Conservation (phyloP, 225 moss, liverwort and hornwort species). For the Takakia lepidozioides region DNA sequence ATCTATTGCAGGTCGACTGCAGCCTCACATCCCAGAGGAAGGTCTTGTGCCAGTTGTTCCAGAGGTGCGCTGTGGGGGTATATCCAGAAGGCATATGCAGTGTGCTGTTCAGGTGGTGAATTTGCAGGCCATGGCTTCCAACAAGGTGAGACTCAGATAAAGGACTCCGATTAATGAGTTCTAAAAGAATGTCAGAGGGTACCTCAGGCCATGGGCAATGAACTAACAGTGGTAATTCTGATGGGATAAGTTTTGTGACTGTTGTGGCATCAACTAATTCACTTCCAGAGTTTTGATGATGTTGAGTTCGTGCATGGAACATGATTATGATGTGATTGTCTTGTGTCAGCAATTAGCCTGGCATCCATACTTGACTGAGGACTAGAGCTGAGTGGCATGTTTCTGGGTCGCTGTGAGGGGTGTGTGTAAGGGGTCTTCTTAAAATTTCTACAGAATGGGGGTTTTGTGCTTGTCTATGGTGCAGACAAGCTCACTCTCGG, state of each 20-base stretch:
- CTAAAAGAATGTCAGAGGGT: not conserved
- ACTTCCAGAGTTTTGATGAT: not conserved
- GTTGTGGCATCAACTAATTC: not conserved
- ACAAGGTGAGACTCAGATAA: slow-evolving; percentile 45
- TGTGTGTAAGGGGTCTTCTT: slow-evolving; percentile 46
- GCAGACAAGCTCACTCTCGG: slow-evolving; percentile 99
- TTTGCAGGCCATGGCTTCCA: slow-evolving; percentile 67
- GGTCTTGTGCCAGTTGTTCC: slow-evolving; percentile 71
- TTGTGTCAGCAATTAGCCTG: too few species aligned
- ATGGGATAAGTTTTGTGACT: too few species aligned
- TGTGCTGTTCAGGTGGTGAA: slow-evolving; percentile 70
- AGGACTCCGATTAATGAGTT: not conserved
- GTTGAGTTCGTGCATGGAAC: slow-evolving; percentile 2
- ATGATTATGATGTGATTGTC: too few species aligned
- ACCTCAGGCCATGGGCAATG: too few species aligned
- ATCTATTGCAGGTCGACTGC: slow-evolving; percentile 29
- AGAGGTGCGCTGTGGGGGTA: slow-evolving; percentile 45
- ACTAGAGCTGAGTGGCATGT: slow-evolving; percentile 1
- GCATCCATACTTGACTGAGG: too few species aligned
- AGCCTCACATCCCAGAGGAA: slow-evolving; percentile 29
- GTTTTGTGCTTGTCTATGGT: slow-evolving; percentile 81
- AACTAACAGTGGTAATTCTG: too few species aligned
- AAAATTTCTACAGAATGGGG: slow-evolving; percentile 58
- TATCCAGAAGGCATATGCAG: slow-evolving; percentile 65
- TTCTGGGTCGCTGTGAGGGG: too few species aligned